These are phyloP conservation scores for Fistulifera pelliculosa DNA, from an alignment of 108 stramenopile species.

Conservation along the genomic window DNA sequence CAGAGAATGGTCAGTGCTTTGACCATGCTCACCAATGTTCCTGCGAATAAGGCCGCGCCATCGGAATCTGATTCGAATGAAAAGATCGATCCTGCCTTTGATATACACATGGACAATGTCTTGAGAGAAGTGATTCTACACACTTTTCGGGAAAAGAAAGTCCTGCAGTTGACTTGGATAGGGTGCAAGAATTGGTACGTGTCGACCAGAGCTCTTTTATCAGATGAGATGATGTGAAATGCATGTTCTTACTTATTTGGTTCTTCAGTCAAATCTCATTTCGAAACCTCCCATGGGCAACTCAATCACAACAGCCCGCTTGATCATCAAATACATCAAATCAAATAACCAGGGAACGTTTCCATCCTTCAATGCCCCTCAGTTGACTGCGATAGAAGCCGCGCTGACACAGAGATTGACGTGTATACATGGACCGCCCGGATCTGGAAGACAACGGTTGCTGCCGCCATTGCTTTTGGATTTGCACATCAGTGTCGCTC, in stretches of 20 bases:
- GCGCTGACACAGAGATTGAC: constrained; percentile 75
- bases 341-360: constrained; percentile 45
- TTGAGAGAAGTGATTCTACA: constrained; percentile 61
- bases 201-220: not conserved
- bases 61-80: constrained; percentile 4
- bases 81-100: constrained; percentile 6
- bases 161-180: too few species aligned
- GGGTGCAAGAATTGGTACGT: constrained; percentile 43
- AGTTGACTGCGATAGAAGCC: constrained; percentile 65
- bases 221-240: too few species aligned
- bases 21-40: constrained; percentile 52
- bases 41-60: constrained; percentile 20
- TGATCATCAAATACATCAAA: constrained; percentile 44
- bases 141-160: constrained; percentile 40
- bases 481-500: constrained; percentile 73
- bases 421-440: constrained; percentile 79
- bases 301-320: constrained; percentile 58
- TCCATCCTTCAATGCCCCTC: constrained; percentile 61
- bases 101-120: constrained; percentile 51
- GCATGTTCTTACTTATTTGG: constrained; percentile 1
- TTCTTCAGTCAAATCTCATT: constrained; percentile 31
- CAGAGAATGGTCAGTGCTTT: constrained; percentile 72
- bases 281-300: constrained; percentile 62
- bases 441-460: constrained; percentile 69
- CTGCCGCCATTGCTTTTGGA: constrained; percentile 75